phyloP scores from a whole-genome alignment of 495 filamentous ascomycete species.

The Aspergillus egyptiacus region DNA sequence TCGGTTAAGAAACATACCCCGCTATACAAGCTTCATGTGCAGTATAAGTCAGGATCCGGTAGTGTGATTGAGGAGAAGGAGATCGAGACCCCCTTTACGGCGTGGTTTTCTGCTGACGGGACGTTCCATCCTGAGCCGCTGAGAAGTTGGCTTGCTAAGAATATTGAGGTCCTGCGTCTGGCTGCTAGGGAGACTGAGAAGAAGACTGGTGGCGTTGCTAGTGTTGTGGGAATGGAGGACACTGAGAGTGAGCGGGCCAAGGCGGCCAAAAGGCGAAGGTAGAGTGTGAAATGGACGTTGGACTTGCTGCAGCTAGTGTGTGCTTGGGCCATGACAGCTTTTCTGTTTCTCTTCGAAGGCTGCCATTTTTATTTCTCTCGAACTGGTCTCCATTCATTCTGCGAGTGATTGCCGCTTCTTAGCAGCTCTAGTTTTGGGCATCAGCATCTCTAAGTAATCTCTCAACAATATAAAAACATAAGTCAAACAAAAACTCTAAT shows the following conservation, averaged over 20 bases:
- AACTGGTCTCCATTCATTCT: too few relatives aligned
- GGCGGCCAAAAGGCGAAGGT: slow-evolving; percentile 12
- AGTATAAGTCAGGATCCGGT: slow-evolving; percentile 43
- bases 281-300: not conserved
- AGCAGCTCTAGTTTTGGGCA: slow-evolving; percentile 5
- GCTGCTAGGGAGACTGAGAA: slow-evolving; percentile 57
- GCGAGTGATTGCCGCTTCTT: slow-evolving; percentile 1
- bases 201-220: slow-evolving; percentile 24
- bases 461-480: slow-evolving; percentile 3
- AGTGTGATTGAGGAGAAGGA: slow-evolving; percentile 45
- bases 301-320: not conserved
- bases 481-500: slow-evolving; percentile 9
- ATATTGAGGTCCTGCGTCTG: slow-evolving; percentile 60
- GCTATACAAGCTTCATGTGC: slow-evolving; percentile 66
- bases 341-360: not conserved
- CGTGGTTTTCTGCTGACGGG: slow-evolving; percentile 81
- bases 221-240: slow-evolving; percentile 12
- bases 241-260: slow-evolving; percentile 6
- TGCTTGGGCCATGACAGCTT: not conserved
- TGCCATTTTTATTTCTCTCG: not conserved
- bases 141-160: slow-evolving; percentile 68
- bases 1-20: slow-evolving; percentile 70
- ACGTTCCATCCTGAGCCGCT: slow-evolving; percentile 79
- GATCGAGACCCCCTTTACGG: slow-evolving; percentile 65
- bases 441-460: not conserved